Conservation (phyloP, 805 yeast genomes). For the Yarrowia deformans region DNA sequence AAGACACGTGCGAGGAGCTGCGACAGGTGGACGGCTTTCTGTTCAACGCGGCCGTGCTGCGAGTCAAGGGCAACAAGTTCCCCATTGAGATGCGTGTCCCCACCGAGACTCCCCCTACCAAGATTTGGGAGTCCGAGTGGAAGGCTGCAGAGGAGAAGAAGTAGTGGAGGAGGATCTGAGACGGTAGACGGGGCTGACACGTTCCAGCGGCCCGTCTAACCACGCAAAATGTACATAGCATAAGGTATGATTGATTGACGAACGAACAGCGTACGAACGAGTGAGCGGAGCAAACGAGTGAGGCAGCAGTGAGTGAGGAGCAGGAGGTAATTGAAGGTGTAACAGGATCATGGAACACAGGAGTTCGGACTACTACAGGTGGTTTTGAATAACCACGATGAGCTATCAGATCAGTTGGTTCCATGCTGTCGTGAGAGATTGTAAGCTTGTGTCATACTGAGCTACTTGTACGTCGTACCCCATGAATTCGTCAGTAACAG, state of each 20-base stretch:
- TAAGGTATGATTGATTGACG: constrained; percentile 6
- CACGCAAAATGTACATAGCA: constrained; percentile 19
- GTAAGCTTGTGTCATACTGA: too few species aligned
- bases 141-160: constrained; percentile 28
- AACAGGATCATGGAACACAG: too few species aligned
- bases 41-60: constrained; percentile 66
- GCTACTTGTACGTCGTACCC: too few species aligned
- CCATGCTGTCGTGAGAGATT: too few species aligned
- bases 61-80: constrained; percentile 66
- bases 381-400: too few species aligned
- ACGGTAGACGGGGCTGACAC: too few species aligned
- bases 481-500: too few species aligned
- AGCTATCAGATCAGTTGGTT: too few species aligned
- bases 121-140: constrained; percentile 72
- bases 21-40: constrained; percentile 56
- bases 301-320: not conserved
- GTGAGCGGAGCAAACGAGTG: not conserved
- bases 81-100: constrained; percentile 89
- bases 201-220: too few species aligned
- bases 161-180: not conserved
- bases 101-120: constrained; percentile 84
- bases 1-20: constrained; percentile 77
- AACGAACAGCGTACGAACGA: too few species aligned
- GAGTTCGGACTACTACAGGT: too few species aligned
- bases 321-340: too few species aligned